Evolutionary conservation across 1,139 yeast genomes (phyloP), one percentile per base, ranked within the genome.

Genomic region (Scheffersomyces stambukii): DNA sequence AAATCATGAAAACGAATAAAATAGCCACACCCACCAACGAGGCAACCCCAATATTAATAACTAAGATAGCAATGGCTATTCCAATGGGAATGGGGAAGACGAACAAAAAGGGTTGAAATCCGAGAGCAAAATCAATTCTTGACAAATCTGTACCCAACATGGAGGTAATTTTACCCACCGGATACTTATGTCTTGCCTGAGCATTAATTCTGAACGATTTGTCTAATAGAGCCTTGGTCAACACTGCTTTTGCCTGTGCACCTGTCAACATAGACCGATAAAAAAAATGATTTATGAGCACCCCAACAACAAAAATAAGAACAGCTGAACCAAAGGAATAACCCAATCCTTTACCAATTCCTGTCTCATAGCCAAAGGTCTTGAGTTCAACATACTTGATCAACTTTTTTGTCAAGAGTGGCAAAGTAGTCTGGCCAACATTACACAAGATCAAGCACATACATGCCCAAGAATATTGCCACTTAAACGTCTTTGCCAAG

Each of bases 91-190:
- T 30, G 1, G 64, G 61, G 37, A 57, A 57, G 2, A 52, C 43
- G 16, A 53, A 17, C 14, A 53, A 34, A 15, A 48, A 45, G 4
- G 66, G 65, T 31, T 57, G 59, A 33, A 48, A 52, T 3, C 60
- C 57, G 25, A 60, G 38, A 4, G 63, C 65, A 28, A 55, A 46
- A 35, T 60, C 66, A 21, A 61, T 51, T 37, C 65, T 49, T 4
- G 66, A 52, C 31, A 60, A 45, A 41, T 61, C 68, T 2, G 65
- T 57, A 21, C 64, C 58, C 44, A 61, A 49, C 50, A 61, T 54
- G 7, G 66, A 78, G 2, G 94, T 83, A 32, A 86, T 68, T 38
- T 71, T 74, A 35, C 93, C 83, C 14, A 74, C 64, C 0, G 93
- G 75, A 48, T 57, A 83, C 34, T 65, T 60, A 42, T 74, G 73